Conservation (phyloP, 495 filamentous ascomycete species). For the Parathielavia appendiculata region DNA sequence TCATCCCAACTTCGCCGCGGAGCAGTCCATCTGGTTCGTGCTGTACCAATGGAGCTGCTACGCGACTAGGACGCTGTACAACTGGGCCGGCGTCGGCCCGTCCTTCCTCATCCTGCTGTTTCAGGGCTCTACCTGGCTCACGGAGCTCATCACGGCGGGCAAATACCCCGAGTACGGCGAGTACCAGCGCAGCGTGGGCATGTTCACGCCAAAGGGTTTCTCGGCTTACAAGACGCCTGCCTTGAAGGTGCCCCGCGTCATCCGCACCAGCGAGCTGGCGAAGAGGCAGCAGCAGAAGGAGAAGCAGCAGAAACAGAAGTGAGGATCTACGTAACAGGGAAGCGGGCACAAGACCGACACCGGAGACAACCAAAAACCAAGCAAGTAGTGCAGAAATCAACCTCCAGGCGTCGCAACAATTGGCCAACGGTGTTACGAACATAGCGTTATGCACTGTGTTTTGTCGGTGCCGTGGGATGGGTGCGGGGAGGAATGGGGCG, state of each 20-base stretch:
- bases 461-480: neutral
- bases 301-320: slow-evolving; percentile 36
- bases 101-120: slow-evolving; percentile 71
- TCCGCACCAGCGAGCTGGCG: slow-evolving; percentile 44
- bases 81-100: slow-evolving; percentile 74
- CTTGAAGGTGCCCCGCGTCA: slow-evolving; percentile 33
- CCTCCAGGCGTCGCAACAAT: neutral
- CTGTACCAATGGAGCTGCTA: slow-evolving; percentile 84
- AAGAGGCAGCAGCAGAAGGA: slow-evolving; percentile 30
- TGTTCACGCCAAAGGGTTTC: slow-evolving; percentile 63
- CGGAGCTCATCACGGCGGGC: slow-evolving; percentile 67
- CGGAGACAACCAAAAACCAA: neutral
- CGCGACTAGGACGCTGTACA: slow-evolving; percentile 60
- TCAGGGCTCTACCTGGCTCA: slow-evolving; percentile 81
- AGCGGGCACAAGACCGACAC: neutral
- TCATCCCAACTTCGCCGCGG: slow-evolving; percentile 91
- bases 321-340: slow-evolving; percentile 4
- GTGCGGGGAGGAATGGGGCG: slow-evolving; percentile 1
- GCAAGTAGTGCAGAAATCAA: neutral
- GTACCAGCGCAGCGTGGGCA: slow-evolving; percentile 78
- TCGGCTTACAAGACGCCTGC: slow-evolving; percentile 33
- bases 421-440: slow-evolving; percentile 1
- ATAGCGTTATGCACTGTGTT: too few species aligned
- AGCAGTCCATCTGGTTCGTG: slow-evolving; percentile 84
- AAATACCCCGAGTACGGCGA: slow-evolving; percentile 88